Evolutionary conservation across 345 rosid species (phyloP).

Genomic region (Eucalyptus lansdowneana): DNA sequence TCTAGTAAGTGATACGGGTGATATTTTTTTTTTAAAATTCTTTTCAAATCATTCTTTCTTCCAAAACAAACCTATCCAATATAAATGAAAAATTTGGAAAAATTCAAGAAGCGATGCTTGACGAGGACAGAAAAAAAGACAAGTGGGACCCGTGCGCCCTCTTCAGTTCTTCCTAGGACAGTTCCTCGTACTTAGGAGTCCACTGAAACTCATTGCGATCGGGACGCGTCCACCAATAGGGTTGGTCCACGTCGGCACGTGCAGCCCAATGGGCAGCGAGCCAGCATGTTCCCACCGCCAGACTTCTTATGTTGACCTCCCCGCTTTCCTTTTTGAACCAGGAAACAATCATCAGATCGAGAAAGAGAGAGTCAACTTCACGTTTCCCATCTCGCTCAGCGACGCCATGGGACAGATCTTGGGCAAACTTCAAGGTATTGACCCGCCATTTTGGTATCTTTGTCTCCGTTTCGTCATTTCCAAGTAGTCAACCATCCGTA

Average conservation of each 20-base stretch:
- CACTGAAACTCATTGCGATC: background rate
- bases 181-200: background rate
- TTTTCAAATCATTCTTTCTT: background rate
- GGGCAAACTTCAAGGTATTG: slow-evolving; percentile 44
- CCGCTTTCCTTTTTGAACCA: background rate
- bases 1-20: background rate
- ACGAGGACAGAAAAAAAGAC: background rate
- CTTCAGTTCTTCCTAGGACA: background rate
- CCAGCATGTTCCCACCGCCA: background rate
- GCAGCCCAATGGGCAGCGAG: background rate
- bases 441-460: background rate
- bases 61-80: background rate
- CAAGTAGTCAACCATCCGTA: background rate
- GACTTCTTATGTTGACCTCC: background rate
- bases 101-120: background rate
- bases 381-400: background rate
- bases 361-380: background rate
- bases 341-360: background rate
- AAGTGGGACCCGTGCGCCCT: background rate
- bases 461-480: background rate
- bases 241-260: background rate
- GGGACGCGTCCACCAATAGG: background rate
- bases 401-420: slow-evolving; percentile 62
- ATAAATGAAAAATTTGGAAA: background rate
- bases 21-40: too few species aligned